phyloP scores from a whole-genome alignment of 345 rosid species.

The Toxicodendron radicans region DNA sequence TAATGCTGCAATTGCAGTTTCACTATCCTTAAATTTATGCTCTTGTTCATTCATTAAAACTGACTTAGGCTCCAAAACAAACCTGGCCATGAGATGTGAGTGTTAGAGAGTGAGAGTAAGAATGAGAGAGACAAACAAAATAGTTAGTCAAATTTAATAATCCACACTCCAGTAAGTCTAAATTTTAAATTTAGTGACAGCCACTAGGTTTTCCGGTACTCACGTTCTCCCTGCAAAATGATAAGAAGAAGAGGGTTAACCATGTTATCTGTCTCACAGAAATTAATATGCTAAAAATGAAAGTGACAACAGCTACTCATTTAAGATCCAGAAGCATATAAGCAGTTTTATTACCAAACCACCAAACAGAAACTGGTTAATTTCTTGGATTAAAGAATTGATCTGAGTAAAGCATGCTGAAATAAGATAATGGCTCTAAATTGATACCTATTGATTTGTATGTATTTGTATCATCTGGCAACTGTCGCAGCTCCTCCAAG shows the following conservation, averaged over 20 bases:
- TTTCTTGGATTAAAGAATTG: neutral
- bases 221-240: conserved; percentile 93
- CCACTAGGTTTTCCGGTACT: conserved; percentile 37
- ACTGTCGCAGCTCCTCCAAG: conserved; percentile 78
- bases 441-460: conserved; percentile 76
- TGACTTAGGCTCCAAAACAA: conserved; percentile 77
- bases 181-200: conserved; percentile 9
- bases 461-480: conserved; percentile 78
- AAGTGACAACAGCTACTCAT: neutral
- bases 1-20: conserved; percentile 70
- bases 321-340: neutral
- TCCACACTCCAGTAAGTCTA: conserved; percentile 9
- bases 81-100: conserved; percentile 51
- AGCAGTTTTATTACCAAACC: neutral
- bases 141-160: conserved; percentile 24
- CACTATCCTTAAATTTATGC: conserved; percentile 82
- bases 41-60: conserved; percentile 73
- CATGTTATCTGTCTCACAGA: neutral
- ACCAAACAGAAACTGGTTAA: neutral
- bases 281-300: neutral
- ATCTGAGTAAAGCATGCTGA: neutral
- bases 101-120: conserved; percentile 14
- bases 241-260: conserved; percentile 10
- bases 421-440: neutral
- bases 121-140: conserved; percentile 16